These are phyloP conservation scores for Stenogyne calaminthoides DNA, from an alignment of 305 asterid species.

Conservation along the genomic window DNA sequence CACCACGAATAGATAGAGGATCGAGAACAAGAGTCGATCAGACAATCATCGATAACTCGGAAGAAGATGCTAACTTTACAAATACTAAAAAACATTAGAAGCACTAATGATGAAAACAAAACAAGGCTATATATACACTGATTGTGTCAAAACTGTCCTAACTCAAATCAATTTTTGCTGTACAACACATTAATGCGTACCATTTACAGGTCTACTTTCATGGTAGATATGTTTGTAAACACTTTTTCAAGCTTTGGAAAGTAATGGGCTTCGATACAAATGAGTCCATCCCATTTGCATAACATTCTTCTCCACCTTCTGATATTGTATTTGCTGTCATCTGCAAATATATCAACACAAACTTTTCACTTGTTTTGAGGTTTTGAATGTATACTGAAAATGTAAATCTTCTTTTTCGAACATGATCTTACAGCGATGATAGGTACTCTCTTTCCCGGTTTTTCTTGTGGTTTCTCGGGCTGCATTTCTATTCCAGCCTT, in stretches of 20 bases:
- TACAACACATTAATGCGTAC: constrained; percentile 42
- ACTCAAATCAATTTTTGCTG: constrained; percentile 44
- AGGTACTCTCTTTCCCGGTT: constrained; percentile 55
- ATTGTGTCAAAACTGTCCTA: constrained; percentile 71
- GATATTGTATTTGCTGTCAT: constrained; percentile 90
- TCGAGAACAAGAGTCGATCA: not conserved
- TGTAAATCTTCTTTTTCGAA: not conserved
- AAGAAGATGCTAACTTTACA: constrained; percentile 20
- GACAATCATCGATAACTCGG: not conserved
- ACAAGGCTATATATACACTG: constrained; percentile 24
- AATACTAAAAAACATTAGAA: constrained; percentile 25
- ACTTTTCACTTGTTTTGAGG: not conserved
- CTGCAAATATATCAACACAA: constrained; percentile 41
- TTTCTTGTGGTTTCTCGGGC: constrained; percentile 11
- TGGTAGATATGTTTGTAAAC: constrained; percentile 60
- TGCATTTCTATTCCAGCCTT: constrained; percentile 71
- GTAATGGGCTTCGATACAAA: constrained; percentile 86
- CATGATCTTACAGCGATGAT: constrained; percentile 61
- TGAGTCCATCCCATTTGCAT: constrained; percentile 96
- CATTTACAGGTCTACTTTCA: constrained; percentile 43
- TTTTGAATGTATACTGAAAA: not conserved
- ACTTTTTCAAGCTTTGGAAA: constrained; percentile 69
- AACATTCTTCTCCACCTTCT: constrained; percentile 91
- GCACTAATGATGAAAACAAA: constrained; percentile 1
- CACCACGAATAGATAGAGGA: not conserved